phyloP scores from a whole-genome alignment of 345 rosid species.

The Syzygium oleosum region DNA sequence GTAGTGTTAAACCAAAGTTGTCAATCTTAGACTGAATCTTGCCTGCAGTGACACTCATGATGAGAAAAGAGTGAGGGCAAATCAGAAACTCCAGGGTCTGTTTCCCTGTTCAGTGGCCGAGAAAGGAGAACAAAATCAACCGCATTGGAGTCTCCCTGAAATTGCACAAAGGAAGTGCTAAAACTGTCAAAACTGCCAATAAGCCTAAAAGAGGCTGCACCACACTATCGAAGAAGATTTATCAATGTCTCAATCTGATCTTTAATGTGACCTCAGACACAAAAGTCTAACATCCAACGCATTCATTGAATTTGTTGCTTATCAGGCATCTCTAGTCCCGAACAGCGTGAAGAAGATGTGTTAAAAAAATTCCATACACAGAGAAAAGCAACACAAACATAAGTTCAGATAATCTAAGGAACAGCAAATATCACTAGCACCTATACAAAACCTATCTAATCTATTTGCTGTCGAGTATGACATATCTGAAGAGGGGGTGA shows the following conservation, averaged over 20 bases:
- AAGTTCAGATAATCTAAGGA: not conserved
- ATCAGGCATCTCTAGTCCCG: not conserved
- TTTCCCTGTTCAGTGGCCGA: conserved; percentile 23
- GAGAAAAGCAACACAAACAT: not conserved
- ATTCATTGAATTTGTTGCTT: not conserved
- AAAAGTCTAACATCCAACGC: not conserved
- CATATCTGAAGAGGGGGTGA: not conserved
- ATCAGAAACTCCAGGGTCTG: conserved; percentile 26
- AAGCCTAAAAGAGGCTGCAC: not conserved
- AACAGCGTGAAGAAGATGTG: not conserved
- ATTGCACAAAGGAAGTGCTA: not conserved
- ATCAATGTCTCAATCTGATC: too few relatives aligned
- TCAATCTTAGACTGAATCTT: conserved; percentile 4
- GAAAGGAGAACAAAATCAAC: conserved; percentile 78
- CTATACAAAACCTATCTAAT: not conserved
- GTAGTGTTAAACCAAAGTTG: not conserved
- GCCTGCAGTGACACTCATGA: conserved; percentile 83
- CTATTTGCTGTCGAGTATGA: not conserved
- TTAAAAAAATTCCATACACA: not conserved
- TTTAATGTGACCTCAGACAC: not conserved
- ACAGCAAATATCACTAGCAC: not conserved
- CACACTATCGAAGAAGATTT: not conserved
- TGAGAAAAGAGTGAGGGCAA: conserved; percentile 47
- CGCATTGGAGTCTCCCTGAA: conserved; percentile 42
- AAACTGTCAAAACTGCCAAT: not conserved